Percentiles rank a stretch among this genome's conserved stretches.
Evolutionary conservation across 1,139 yeast genomes (phyloP).

Genomic region (Pichia sp.): DNA sequence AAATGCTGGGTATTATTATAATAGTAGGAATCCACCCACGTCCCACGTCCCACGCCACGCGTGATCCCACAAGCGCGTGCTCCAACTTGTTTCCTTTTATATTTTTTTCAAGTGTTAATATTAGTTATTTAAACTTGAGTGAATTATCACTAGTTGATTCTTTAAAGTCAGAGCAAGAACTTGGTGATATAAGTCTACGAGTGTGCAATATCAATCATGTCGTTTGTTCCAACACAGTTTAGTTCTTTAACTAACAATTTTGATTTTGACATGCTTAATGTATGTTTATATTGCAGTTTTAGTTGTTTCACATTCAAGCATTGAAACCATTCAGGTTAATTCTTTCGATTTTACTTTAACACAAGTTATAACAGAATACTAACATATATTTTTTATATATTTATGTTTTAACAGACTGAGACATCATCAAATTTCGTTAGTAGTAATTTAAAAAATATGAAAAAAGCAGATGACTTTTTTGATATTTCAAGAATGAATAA

Average conservation of each 20-base stretch:
- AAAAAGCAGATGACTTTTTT: conserved; percentile 53
- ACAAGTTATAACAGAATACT: neutral
- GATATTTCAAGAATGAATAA: conserved; percentile 47
- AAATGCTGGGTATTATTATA: too few species aligned
- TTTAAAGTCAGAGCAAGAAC: too few species aligned
- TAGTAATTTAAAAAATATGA: conserved; percentile 40
- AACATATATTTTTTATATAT: neutral
- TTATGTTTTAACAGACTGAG: conserved; percentile 21
- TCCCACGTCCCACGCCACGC: too few species aligned
- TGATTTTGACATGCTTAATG: conserved; percentile 29
- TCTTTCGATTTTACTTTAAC: too few species aligned
- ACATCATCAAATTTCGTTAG: conserved; percentile 32
- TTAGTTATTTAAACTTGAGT: too few species aligned
- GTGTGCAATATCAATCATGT: conserved; percentile 15
- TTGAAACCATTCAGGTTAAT: too few species aligned
- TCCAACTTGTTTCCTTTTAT: too few species aligned
- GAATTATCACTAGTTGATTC: too few species aligned
- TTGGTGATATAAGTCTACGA: too few species aligned
- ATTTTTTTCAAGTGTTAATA: too few species aligned
- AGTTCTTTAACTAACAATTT: conserved; percentile 28
- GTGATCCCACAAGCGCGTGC: too few species aligned
- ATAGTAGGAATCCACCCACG: too few species aligned
- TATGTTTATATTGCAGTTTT: conserved; percentile 13
- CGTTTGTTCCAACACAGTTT: conserved; percentile 32
- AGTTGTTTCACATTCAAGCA: neutral